Evolutionary conservation across 2,329 filamentous ascomycete species (phyloP).

Genomic region (Neospermospora avenae): DNA sequence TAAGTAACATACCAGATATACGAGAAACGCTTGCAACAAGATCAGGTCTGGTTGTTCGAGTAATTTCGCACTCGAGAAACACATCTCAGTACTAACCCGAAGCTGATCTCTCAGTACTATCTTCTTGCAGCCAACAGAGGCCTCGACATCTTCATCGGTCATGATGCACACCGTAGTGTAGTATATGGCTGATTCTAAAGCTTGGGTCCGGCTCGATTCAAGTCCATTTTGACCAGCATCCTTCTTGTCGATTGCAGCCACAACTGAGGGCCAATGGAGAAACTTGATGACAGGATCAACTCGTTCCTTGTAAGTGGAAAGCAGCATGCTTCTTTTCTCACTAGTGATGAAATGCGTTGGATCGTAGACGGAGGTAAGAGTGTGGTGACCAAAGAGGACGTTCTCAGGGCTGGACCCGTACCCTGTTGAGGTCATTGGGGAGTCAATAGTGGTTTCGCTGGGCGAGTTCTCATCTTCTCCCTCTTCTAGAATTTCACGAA

Average conservation of each 20-base stretch:
- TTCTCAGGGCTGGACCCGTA: not conserved
- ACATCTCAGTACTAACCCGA: not conserved
- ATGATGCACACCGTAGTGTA: slow-evolving; percentile 8
- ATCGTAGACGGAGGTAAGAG: no score
- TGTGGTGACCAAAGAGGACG: not conserved
- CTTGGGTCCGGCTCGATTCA: not conserved
- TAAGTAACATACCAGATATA: slow-evolving; percentile 11
- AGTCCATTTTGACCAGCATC: not conserved
- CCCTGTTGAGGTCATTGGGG: not conserved
- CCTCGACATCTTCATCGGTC: slow-evolving; percentile 6
- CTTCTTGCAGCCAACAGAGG: not conserved
- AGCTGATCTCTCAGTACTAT: not conserved
- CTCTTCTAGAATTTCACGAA: slow-evolving; percentile 14
- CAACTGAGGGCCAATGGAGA: slow-evolving; percentile 10
- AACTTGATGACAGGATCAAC: slow-evolving; percentile 12
- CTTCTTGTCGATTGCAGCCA: not conserved
- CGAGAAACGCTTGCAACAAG: slow-evolving; percentile 12
- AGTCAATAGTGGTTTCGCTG: not conserved
- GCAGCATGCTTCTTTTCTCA: not conserved
- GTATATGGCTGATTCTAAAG: slow-evolving; percentile 8
- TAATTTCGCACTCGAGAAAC: slow-evolving; percentile 7
- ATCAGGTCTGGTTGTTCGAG: slow-evolving; percentile 10
- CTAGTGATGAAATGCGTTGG: not conserved
- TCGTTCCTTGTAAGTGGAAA: slow-evolving; percentile 6
- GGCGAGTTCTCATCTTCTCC: slow-evolving; percentile 1